These are phyloP conservation scores for Apostasia shenzhenica DNA, from an alignment of 106 monocot genomes.

Conservation along the genomic window DNA sequence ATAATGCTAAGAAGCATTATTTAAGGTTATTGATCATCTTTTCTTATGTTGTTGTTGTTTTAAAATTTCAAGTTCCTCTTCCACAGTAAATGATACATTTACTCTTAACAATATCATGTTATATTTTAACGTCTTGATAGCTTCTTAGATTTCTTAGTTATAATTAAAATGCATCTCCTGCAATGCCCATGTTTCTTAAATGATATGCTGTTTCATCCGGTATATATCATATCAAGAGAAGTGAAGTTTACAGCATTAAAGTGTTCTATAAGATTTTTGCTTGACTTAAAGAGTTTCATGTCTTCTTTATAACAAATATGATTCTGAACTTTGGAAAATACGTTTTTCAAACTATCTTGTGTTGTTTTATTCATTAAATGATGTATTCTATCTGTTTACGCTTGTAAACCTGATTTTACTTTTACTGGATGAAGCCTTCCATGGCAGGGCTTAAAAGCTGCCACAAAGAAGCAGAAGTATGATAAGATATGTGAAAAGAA, in stretches of 20 bases:
- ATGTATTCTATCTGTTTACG: not conserved
- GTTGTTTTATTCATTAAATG: not conserved
- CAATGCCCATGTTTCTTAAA: too few relatives aligned
- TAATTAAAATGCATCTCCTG: too few relatives aligned
- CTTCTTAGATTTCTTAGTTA: too few relatives aligned
- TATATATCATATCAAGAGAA: too few relatives aligned
- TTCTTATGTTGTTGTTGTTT: not conserved
- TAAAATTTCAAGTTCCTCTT: not conserved
- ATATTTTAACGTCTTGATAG: too few relatives aligned
- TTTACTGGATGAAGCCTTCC: slow-evolving; percentile 63
- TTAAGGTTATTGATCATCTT: not conserved
- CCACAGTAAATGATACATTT: not conserved
- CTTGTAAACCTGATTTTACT: slow-evolving; percentile 6
- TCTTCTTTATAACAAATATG: not conserved
- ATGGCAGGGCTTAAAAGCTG: slow-evolving; percentile 98
- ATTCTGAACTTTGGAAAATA: not conserved
- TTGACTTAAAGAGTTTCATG: too few relatives aligned
- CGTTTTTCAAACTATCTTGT: not conserved
- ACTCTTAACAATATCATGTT: not conserved
- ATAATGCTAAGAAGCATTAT: not conserved
- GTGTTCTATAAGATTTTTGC: too few relatives aligned
- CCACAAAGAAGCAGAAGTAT: slow-evolving; percentile 93
- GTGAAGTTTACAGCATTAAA: too few relatives aligned
- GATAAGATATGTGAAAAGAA: slow-evolving; percentile 98
- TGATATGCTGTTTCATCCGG: too few relatives aligned